phyloP scores from a whole-genome alignment of 208 protist genomes.

The Trypanosoma boissoni region DNA sequence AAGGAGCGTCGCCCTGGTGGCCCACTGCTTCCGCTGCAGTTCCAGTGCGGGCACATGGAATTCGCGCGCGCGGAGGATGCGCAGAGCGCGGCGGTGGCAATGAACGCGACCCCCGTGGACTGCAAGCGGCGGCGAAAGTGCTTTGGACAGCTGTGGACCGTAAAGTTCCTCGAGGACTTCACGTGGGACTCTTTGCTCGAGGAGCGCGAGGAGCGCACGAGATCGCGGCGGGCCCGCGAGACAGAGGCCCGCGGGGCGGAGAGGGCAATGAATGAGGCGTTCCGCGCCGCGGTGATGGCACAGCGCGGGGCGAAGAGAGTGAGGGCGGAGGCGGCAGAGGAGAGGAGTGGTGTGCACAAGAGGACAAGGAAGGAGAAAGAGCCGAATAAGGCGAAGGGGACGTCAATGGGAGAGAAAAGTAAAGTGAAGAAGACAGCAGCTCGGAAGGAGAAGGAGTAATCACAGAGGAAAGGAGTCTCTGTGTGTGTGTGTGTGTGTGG shows the following conservation, averaged over 20 bases:
- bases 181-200: constrained; percentile 64
- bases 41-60: constrained; percentile 79
- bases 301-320: constrained; percentile 16
- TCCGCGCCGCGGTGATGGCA: constrained; percentile 50
- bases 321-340: constrained; percentile 18
- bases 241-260: constrained; percentile 49
- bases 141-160: constrained; percentile 78
- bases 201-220: constrained; percentile 50
- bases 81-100: constrained; percentile 33
- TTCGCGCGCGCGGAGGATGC: constrained; percentile 50
- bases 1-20: constrained; percentile 68
- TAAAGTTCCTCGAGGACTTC: constrained; percentile 56
- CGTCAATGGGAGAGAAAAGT: not conserved
- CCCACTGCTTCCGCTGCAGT: constrained; percentile 64
- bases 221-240: constrained; percentile 40
- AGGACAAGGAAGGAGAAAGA: not conserved
- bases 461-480: too few relatives aligned
- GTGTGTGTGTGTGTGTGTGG: too few relatives aligned
- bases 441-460: not conserved
- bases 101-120: constrained; percentile 61
- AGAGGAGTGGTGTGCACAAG: not conserved
- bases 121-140: constrained; percentile 63
- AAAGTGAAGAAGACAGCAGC: not conserved
- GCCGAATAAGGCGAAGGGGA: not conserved
- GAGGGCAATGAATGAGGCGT: constrained; percentile 69